These are phyloP conservation scores for Raphanus sativus DNA, from an alignment of 345 rosid genomes.

Conservation along the genomic window DNA sequence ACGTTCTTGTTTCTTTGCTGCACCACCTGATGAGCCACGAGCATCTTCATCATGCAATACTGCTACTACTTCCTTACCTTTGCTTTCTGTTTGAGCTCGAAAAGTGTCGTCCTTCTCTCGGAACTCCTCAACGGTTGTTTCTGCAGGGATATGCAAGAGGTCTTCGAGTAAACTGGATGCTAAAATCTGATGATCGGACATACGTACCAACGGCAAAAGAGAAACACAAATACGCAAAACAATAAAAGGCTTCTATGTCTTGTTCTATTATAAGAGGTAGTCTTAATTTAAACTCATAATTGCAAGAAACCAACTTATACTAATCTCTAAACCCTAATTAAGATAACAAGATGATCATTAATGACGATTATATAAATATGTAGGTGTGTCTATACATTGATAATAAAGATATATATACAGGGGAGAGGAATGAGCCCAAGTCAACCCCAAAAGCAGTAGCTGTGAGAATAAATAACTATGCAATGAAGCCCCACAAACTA, in stretches of 20 bases:
- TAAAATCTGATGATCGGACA: constrained; percentile 28
- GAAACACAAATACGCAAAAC: background rate
- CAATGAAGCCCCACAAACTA: constrained; percentile 2
- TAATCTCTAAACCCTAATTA: constrained; percentile 34
- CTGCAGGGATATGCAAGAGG: constrained; percentile 36
- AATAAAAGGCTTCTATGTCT: background rate
- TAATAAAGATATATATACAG: background rate
- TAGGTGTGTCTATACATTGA: background rate
- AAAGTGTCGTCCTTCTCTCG: constrained; percentile 9
- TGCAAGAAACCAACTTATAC: background rate
- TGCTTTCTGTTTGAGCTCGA: constrained; percentile 13
- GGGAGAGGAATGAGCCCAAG: constrained; percentile 14
- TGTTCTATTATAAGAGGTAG: background rate
- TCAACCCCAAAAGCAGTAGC: constrained; percentile 25
- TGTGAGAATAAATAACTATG: constrained; percentile 11
- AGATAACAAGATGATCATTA: constrained; percentile 22
- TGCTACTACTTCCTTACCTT: constrained; percentile 13
- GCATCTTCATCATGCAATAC: background rate
- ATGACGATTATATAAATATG: background rate
- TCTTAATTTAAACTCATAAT: background rate
- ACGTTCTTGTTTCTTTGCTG: constrained; percentile 36
- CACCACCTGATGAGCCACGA: constrained; percentile 25
- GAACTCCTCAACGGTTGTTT: constrained; percentile 4
- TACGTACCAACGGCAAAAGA: constrained; percentile 7
- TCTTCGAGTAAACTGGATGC: constrained; percentile 23